Evolutionary conservation across 495 filamentous ascomycete genomes (phyloP).

Genomic region (Pseudevernia furfuracea): DNA sequence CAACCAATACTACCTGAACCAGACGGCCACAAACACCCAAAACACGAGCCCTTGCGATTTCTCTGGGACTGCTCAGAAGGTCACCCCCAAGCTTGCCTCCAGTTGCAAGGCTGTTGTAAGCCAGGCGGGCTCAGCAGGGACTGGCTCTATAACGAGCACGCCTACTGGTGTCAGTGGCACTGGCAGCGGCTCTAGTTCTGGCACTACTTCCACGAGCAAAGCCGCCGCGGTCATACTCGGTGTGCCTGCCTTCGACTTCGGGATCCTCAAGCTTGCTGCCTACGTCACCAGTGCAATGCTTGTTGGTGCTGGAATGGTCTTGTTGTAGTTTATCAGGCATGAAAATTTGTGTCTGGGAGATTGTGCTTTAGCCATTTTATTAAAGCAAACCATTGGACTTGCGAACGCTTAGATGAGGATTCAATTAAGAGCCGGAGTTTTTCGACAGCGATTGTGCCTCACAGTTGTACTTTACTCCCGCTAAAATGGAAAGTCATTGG

Average conservation of each 20-base stretch:
- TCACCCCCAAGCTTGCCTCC: constrained; percentile 36
- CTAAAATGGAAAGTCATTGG: not conserved
- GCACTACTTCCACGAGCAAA: constrained; percentile 39
- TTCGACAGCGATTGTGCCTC: not conserved
- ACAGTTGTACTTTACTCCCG: not conserved
- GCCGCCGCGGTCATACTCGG: constrained; percentile 38
- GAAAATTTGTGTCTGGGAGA: not conserved
- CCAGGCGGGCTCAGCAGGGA: constrained; percentile 57
- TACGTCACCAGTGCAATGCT: constrained; percentile 61
- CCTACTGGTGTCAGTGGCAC: constrained; percentile 40
- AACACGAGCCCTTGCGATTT: constrained; percentile 66
- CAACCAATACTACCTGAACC: constrained; percentile 69
- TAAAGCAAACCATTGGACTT: not conserved
- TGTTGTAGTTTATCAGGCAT: constrained; percentile 43
- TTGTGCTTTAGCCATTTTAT: not conserved
- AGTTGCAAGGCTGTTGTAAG: constrained; percentile 45
- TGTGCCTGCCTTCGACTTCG: constrained; percentile 51
- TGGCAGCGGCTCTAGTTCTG: constrained; percentile 29
- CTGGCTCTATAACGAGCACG: constrained; percentile 52
- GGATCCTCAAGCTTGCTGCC: constrained; percentile 56
- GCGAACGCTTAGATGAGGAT: not conserved
- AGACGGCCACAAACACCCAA: constrained; percentile 37
- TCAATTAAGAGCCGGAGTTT: not conserved
- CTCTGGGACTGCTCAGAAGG: constrained; percentile 53
- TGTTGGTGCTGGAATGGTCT: constrained; percentile 66